These are phyloP conservation scores for Aspergillus hiratsukae DNA, from an alignment of 2,329 filamentous ascomycete genomes.

Conservation along the genomic window DNA sequence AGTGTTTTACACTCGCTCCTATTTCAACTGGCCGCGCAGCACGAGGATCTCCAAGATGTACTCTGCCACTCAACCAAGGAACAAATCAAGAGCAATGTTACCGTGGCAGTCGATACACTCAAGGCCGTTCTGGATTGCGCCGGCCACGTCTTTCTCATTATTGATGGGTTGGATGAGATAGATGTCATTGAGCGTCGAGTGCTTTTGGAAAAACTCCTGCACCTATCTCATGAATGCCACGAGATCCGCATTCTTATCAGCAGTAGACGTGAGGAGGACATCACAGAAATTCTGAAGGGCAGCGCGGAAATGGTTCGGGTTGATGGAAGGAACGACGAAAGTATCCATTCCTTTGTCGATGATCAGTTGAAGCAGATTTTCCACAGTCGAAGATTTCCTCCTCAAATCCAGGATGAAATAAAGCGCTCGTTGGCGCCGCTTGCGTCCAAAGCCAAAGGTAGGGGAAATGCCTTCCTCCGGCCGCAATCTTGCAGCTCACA, in stretches of 20 bases:
- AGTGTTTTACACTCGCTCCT: slow-evolving; percentile 21
- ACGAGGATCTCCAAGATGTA: slow-evolving; percentile 18
- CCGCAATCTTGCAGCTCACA: background rate
- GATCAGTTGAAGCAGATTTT: background rate
- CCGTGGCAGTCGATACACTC: slow-evolving; percentile 15
- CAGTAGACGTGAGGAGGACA: slow-evolving; percentile 6
- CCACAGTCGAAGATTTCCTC: background rate
- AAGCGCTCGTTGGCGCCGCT: background rate
- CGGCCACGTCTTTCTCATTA: slow-evolving; percentile 18
- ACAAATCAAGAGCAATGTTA: slow-evolving; percentile 13
- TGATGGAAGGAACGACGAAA: slow-evolving; percentile 1
- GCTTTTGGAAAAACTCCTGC: slow-evolving; percentile 2
- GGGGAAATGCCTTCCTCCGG: background rate
- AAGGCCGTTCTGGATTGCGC: slow-evolving; percentile 14
- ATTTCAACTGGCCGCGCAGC: slow-evolving; percentile 17
- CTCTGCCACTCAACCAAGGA: slow-evolving; percentile 14
- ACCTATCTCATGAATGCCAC: background rate
- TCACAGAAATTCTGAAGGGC: background rate
- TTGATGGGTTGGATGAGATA: slow-evolving; percentile 31
- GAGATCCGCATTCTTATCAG: slow-evolving; percentile 4
- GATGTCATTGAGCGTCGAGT: slow-evolving; percentile 10
- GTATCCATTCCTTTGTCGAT: slow-evolving; percentile 5
- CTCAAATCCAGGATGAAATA: background rate
- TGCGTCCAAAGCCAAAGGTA: slow-evolving; percentile 5
- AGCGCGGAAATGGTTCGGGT: background rate